Evolutionary conservation across 2,329 filamentous ascomycete species (phyloP).

Genomic region (Fusarium chuoi): DNA sequence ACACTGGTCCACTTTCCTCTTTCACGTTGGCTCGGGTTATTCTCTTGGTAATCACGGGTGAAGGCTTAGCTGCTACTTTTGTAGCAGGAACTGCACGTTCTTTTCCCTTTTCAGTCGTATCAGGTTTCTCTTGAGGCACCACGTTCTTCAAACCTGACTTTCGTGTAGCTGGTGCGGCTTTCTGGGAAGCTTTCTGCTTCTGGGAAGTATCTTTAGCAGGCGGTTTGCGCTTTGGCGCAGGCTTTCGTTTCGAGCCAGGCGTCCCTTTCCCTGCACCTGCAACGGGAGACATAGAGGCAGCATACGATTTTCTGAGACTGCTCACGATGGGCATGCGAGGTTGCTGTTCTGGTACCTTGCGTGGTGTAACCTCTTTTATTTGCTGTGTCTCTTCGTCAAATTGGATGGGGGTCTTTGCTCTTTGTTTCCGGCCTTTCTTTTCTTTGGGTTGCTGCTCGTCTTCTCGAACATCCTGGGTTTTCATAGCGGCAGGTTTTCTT

Average conservation of each 20-base stretch:
- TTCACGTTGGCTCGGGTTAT: not conserved
- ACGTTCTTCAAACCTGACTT: not conserved
- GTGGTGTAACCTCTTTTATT: constrained; percentile 28
- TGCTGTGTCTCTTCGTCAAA: constrained; percentile 48
- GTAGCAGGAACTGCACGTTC: not conserved
- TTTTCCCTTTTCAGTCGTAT: not conserved
- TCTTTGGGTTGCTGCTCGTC: not conserved
- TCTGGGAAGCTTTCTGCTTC: not conserved
- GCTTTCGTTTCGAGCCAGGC: constrained; percentile 3
- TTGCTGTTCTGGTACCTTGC: not conserved
- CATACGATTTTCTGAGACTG: constrained; percentile 22
- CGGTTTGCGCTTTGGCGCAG: constrained; percentile 1
- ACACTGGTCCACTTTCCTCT: not conserved
- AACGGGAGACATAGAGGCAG: constrained; percentile 27
- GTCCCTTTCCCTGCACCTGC: constrained; percentile 13
- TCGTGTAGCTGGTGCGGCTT: not conserved
- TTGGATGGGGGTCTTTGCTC: constrained; percentile 48
- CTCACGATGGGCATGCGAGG: constrained; percentile 22
- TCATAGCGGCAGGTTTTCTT: not conserved
- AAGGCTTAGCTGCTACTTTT: not conserved
- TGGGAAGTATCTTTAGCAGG: not conserved
- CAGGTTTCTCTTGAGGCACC: not conserved
- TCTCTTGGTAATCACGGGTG: not conserved
- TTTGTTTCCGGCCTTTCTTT: constrained; percentile 47
- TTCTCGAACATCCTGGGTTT: not conserved